phyloP scores from a whole-genome alignment of 2,329 filamentous ascomycete species.

The Fusarium nygamai region DNA sequence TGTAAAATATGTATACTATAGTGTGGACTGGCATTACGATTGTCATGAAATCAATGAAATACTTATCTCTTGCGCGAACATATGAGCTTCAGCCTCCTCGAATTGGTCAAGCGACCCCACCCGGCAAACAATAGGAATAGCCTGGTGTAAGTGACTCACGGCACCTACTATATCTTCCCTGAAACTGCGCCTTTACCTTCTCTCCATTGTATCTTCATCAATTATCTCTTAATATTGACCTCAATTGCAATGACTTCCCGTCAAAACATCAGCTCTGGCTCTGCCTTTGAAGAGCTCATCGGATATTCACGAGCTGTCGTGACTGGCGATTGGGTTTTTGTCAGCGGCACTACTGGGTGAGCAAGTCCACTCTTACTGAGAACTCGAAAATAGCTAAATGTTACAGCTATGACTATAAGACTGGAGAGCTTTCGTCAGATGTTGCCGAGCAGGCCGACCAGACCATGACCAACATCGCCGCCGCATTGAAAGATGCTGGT shows the following conservation, averaged over 20 bases:
- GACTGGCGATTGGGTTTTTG: constrained; percentile 60
- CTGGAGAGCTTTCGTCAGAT: constrained; percentile 55
- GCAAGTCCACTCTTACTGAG: background rate
- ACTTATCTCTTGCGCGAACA: constrained; percentile 13
- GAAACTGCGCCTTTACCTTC: background rate
- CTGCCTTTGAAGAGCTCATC: constrained; percentile 62
- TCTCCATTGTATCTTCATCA: background rate
- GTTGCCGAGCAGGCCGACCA: constrained; percentile 62
- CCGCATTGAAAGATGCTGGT: constrained; percentile 57
- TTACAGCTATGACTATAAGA: constrained; percentile 61
- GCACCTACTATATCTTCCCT: background rate
- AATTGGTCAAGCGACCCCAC: constrained; percentile 5
- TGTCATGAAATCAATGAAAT: constrained; percentile 12
- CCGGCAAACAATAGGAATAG: background rate
- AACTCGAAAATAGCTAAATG: background rate
- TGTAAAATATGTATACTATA: constrained; percentile 43
- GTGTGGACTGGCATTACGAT: constrained; percentile 5
- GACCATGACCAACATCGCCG: constrained; percentile 57
- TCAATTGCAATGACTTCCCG: constrained; percentile 45
- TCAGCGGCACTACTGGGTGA: constrained; percentile 66
- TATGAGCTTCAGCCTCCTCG: background rate
- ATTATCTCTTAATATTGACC: no score
- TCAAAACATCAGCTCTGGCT: constrained; percentile 59
- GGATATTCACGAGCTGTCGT: constrained; percentile 66
- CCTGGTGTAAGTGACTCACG: constrained; percentile 25